A percentile compares a stretch with the other conserved stretches of the same genome.
phyloP scores from a whole-genome alignment of 345 rosid species.

The Luvunga scandens region DNA sequence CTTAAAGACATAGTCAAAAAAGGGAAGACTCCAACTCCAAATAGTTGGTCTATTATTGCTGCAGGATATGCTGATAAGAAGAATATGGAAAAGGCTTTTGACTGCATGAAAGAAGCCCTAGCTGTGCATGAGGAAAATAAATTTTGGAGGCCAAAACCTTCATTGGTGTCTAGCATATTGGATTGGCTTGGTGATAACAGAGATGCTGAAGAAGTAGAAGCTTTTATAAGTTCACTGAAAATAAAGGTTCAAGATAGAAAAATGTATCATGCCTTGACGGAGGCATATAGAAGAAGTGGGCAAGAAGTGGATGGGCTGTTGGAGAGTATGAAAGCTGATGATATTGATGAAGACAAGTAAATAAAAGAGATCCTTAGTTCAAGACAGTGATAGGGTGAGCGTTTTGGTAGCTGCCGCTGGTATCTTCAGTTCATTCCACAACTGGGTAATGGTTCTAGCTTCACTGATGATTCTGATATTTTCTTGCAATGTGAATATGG shows the following conservation, averaged over 20 bases:
- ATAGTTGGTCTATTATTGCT: slow-evolving; percentile 45
- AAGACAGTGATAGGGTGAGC: neutral
- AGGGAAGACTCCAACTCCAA: slow-evolving; percentile 32
- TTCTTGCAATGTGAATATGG: neutral
- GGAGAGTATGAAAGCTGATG: slow-evolving; percentile 24
- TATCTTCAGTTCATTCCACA: neutral
- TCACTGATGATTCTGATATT: neutral
- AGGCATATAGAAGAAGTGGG: slow-evolving; percentile 29
- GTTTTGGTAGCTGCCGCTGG: neutral
- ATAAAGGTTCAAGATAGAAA: slow-evolving; percentile 22
- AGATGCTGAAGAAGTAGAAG: slow-evolving; percentile 28
- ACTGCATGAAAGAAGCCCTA: slow-evolving; percentile 45
- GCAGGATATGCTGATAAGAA: slow-evolving; percentile 33
- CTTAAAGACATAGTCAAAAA: slow-evolving; percentile 26
- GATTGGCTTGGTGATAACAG: slow-evolving; percentile 40
- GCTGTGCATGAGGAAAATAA: slow-evolving; percentile 28
- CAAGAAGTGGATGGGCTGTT: slow-evolving; percentile 24
- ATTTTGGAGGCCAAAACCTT: slow-evolving; percentile 37
- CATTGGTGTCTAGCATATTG: slow-evolving; percentile 32
- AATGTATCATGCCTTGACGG: slow-evolving; percentile 27
- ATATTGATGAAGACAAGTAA: slow-evolving; percentile 25
- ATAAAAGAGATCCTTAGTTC: slow-evolving; percentile 22
- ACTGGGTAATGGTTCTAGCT: too few relatives aligned
- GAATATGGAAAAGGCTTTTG: slow-evolving; percentile 42
- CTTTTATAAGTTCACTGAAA: slow-evolving; percentile 26